phyloP scores from a whole-genome alignment of 805 yeast genomes.

The Saturnispora kantuleensis region DNA sequence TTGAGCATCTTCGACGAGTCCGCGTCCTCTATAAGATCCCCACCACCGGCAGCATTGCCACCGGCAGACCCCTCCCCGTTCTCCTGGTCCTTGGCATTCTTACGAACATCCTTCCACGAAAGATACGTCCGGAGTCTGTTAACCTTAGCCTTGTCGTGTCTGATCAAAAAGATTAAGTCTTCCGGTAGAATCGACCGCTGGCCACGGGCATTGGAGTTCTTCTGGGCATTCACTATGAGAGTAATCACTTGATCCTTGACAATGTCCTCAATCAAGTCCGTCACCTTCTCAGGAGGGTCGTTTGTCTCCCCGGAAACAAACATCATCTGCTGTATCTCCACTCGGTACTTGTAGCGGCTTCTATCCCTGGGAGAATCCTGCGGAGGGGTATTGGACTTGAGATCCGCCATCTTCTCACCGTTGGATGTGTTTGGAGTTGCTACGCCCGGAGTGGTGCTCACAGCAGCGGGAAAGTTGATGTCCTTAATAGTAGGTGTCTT shows the following conservation, averaged over 20 bases:
- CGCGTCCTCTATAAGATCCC: slow-evolving; percentile 25
- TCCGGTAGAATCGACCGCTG: slow-evolving; percentile 82
- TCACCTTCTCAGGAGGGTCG: slow-evolving; percentile 88
- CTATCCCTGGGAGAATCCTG: slow-evolving; percentile 14
- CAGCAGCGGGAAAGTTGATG: no score
- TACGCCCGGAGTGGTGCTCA: no score
- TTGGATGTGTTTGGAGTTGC: no score
- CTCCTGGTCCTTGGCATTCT: slow-evolving; percentile 55
- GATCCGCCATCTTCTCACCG: background rate
- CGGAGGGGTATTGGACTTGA: background rate
- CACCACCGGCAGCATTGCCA: slow-evolving; percentile 20
- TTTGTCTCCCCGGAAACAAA: slow-evolving; percentile 92
- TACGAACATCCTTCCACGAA: slow-evolving; percentile 95
- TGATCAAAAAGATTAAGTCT: slow-evolving; percentile 82
- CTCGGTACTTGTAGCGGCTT: slow-evolving; percentile 62
- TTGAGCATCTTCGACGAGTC: slow-evolving; percentile 19
- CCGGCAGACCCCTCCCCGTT: slow-evolving; percentile 43
- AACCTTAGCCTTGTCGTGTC: slow-evolving; percentile 92
- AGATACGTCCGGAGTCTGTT: slow-evolving; percentile 82
- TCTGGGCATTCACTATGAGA: slow-evolving; percentile 61
- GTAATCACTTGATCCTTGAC: slow-evolving; percentile 93
- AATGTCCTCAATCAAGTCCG: slow-evolving; percentile 89
- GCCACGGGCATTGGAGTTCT: slow-evolving; percentile 70
- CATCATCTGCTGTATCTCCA: slow-evolving; percentile 98
- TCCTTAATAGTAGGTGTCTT: background rate